phyloP scores from a whole-genome alignment of 768 basidiomycete genomes.

The Hygrophoropsis aurantiaca region DNA sequence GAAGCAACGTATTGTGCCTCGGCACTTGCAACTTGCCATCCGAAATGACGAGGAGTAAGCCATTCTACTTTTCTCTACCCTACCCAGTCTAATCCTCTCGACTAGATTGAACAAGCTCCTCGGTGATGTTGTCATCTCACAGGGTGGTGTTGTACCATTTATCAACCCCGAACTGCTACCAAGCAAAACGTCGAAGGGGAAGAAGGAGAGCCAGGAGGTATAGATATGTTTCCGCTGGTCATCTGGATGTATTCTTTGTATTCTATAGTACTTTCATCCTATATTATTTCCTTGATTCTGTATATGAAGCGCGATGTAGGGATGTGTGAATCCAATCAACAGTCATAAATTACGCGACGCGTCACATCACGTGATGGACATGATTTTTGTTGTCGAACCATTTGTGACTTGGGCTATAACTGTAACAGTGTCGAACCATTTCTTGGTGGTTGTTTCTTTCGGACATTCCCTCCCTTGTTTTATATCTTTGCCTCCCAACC shows the following conservation, averaged over 20 bases:
- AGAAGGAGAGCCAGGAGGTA: slow-evolving; percentile 51
- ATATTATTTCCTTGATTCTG: slow-evolving; percentile 16
- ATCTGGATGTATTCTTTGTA: slow-evolving; percentile 28
- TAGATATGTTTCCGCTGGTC: slow-evolving; percentile 18
- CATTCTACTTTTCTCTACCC: not conserved
- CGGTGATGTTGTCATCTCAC: slow-evolving; percentile 56
- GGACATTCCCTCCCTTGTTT: too few species aligned
- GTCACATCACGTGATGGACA: slow-evolving; percentile 7
- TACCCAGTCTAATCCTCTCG: not conserved
- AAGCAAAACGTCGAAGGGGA: slow-evolving; percentile 52
- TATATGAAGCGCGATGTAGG: not conserved
- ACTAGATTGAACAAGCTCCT: slow-evolving; percentile 38
- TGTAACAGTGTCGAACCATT: slow-evolving; percentile 1
- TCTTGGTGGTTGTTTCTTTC: too few species aligned
- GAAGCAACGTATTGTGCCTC: slow-evolving; percentile 63
- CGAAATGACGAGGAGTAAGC: slow-evolving; percentile 57
- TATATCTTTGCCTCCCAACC: too few species aligned
- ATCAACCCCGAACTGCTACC: slow-evolving; percentile 55
- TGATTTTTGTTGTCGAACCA: too few species aligned
- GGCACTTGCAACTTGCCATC: slow-evolving; percentile 65
- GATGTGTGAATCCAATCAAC: not conserved
- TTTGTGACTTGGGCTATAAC: too few species aligned
- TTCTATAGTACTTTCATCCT: slow-evolving; percentile 25
- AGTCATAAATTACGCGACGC: not conserved
- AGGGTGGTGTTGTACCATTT: slow-evolving; percentile 57